These are phyloP conservation scores for Betula pendula DNA, from an alignment of 306 rosid genomes.

Conservation along the genomic window DNA sequence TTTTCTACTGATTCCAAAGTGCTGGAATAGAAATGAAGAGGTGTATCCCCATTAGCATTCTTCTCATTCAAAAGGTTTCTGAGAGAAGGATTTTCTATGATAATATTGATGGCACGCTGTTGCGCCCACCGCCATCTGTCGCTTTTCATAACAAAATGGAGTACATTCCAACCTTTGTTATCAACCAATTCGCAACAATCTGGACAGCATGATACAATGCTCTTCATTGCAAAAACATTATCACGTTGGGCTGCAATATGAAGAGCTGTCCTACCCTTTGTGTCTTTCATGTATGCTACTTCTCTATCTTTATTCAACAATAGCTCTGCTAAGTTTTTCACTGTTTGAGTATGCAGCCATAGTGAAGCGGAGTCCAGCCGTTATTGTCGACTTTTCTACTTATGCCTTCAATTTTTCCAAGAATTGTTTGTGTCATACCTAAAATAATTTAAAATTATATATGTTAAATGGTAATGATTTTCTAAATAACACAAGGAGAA, in stretches of 20 bases:
- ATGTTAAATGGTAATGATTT: not conserved
- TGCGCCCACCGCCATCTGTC: no score
- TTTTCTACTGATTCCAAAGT: no score
- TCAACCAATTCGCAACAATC: not conserved
- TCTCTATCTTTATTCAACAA: not conserved
- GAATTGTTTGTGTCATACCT: not conserved
- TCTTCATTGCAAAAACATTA: not conserved
- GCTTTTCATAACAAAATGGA: not conserved
- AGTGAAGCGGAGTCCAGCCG: conserved; percentile 6
- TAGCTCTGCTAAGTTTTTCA: rapidly evolving
- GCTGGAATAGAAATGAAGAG: no score
- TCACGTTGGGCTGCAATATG: not conserved
- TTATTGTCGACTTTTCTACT: not conserved
- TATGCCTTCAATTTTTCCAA: not conserved
- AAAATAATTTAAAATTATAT: not conserved
- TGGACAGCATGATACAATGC: not conserved
- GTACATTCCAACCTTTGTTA: not conserved
- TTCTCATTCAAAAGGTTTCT: not conserved
- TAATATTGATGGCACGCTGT: no score
- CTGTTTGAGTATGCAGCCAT: not conserved
- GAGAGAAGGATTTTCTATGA: not conserved
- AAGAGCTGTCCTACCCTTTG: not conserved
- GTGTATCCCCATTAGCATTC: not conserved
- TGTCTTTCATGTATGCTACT: not conserved
- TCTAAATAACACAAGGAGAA: no score